Evolutionary conservation across 148 eudicot species (phyloP).

Genomic region (Fagopyrum esculentum): DNA sequence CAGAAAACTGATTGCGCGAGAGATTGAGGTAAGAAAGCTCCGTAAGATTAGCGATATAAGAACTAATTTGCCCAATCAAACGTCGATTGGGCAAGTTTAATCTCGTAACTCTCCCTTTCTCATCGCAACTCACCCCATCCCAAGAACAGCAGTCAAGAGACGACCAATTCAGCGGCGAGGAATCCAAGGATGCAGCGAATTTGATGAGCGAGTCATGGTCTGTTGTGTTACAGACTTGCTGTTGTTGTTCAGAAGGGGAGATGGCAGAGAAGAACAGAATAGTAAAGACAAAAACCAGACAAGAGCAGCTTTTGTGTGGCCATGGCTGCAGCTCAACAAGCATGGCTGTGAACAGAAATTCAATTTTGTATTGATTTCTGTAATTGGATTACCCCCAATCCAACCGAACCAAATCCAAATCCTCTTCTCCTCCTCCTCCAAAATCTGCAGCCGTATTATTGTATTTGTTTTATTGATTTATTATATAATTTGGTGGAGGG

Average conservation of each 20-base stretch:
- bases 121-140: slow-evolving; percentile 63
- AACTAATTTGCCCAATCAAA: slow-evolving; percentile 40
- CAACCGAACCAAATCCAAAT: not conserved
- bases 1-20: slow-evolving; percentile 50
- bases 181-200: slow-evolving; percentile 26
- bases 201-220: slow-evolving; percentile 47
- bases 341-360: not conserved
- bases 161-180: slow-evolving; percentile 43
- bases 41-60: slow-evolving; percentile 36
- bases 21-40: slow-evolving; percentile 51
- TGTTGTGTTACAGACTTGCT: slow-evolving; percentile 33
- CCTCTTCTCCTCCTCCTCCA: not conserved
- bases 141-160: slow-evolving; percentile 63
- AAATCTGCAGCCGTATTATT: not conserved
- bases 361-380: not conserved
- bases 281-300: not conserved
- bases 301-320: not conserved
- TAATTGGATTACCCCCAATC: not conserved
- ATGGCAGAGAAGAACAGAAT: not conserved
- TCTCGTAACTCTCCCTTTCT: slow-evolving; percentile 26
- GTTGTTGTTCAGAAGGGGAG: slow-evolving; percentile 17
- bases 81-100: slow-evolving; percentile 41
- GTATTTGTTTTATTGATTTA: not conserved
- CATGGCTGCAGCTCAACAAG: slow-evolving; percentile 4
- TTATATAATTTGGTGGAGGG: not conserved